Percentiles rank a stretch among this genome's conserved stretches.
Conservation (phyloP, 2,329 filamentous ascomycete species). For the Hortaea sp. region DNA sequence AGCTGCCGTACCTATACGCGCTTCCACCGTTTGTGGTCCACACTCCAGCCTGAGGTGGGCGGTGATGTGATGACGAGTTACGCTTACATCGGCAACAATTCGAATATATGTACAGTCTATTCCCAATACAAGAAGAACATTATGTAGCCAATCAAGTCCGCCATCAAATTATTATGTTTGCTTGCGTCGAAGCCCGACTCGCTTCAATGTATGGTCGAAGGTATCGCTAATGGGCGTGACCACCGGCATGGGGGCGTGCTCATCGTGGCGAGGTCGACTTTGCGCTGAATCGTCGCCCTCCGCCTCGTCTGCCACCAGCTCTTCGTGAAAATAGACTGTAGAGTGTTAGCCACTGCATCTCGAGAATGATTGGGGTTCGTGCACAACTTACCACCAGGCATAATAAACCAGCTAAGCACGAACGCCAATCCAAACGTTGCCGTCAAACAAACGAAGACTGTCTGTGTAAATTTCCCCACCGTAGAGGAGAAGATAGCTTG, state of each 20-base stretch:
- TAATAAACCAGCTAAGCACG: constrained; percentile 58
- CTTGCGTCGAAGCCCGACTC: background rate
- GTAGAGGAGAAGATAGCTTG: constrained; percentile 79
- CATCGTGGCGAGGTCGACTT: background rate
- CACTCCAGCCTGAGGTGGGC: no score
- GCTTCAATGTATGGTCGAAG: background rate
- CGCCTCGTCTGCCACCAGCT: background rate
- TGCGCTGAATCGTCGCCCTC: background rate
- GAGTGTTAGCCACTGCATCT: background rate
- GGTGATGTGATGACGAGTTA: no score
- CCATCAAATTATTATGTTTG: background rate
- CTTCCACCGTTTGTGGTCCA: no score
- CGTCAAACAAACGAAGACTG: constrained; percentile 69
- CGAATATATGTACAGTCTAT: background rate
- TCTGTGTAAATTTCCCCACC: constrained; percentile 65
- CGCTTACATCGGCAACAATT: no score
- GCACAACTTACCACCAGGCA: constrained; percentile 57
- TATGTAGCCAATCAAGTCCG: background rate
- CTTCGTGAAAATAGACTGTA: constrained; percentile 4
- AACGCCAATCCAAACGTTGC: constrained; percentile 58
- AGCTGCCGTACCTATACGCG: no score
- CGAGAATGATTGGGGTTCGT: no score
- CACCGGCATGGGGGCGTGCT: constrained; percentile 1
- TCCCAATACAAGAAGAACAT: background rate
- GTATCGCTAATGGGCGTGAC: background rate